phyloP scores from a whole-genome alignment of 805 yeast genomes.

The Candida taoyuanica region DNA sequence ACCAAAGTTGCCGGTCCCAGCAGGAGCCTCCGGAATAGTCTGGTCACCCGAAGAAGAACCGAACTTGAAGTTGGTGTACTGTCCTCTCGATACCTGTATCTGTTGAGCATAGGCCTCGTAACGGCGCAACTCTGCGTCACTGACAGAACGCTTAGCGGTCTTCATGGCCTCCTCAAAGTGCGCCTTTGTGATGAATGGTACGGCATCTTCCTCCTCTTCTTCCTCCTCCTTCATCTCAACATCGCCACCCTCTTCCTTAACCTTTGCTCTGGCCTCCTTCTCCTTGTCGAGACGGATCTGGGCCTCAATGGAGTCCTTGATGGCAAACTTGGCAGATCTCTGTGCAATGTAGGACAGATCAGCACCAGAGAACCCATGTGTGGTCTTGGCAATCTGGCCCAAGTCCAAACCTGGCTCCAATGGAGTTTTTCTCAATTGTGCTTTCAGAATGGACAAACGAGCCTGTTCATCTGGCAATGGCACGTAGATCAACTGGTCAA shows the following conservation, averaged over 20 bases:
- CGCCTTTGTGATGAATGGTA: constrained; percentile 87
- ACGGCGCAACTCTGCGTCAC: constrained; percentile 96
- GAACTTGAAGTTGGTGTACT: constrained; percentile 84
- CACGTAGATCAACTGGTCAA: constrained; percentile 96
- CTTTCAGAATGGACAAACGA: constrained; percentile 86
- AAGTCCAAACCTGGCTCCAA: constrained; percentile 94
- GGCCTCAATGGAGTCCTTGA: constrained; percentile 96
- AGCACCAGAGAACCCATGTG: constrained; percentile 99
- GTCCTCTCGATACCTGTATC: constrained; percentile 93
- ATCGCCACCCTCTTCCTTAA: constrained; percentile 42
- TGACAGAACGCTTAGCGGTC: constrained; percentile 96
- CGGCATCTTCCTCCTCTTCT: constrained; percentile 85
- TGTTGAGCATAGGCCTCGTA: constrained; percentile 98
- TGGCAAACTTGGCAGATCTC: constrained; percentile 98
- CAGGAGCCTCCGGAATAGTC: constrained; percentile 35
- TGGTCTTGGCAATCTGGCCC: constrained; percentile 81
- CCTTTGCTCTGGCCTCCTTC: constrained; percentile 37
- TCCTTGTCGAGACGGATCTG: constrained; percentile 42
- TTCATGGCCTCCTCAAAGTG: constrained; percentile 99
- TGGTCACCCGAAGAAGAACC: constrained; percentile 35
- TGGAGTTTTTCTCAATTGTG: constrained; percentile 98
- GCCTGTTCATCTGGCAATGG: constrained; percentile 97
- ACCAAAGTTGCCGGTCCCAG: constrained; percentile 35
- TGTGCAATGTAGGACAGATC: constrained; percentile 96
- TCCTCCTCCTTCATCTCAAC: constrained; percentile 43